Conservation (phyloP, 768 basidiomycete species). For the Boletus vinaceobasis region DNA sequence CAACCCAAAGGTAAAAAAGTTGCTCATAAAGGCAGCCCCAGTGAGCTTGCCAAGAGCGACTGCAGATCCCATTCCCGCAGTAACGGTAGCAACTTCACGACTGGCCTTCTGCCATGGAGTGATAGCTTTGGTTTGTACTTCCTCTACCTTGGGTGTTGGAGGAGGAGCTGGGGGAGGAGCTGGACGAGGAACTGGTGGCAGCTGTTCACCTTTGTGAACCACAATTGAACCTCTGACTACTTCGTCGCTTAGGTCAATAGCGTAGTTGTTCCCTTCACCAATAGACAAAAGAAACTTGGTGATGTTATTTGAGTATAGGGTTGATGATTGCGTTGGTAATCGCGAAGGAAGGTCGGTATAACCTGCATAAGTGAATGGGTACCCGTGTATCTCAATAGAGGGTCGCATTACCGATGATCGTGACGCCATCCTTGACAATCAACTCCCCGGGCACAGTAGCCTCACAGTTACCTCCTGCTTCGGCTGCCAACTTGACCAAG, state of each 20-base stretch:
- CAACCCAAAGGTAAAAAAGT: conserved; percentile 85
- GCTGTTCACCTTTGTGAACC: conserved; percentile 59
- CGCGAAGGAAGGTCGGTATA: conserved; percentile 87
- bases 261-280: conserved; percentile 58
- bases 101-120: conserved; percentile 85
- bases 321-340: conserved; percentile 84
- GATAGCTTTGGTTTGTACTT: conserved; percentile 49
- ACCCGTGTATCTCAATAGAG: background rate
- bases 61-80: conserved; percentile 70
- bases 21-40: conserved; percentile 80
- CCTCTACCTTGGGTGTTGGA: conserved; percentile 46
- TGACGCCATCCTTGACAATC: conserved; percentile 68
- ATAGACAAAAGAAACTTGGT: conserved; percentile 86
- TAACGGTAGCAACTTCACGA: conserved; percentile 69
- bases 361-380: conserved; percentile 38
- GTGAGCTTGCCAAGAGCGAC: conserved; percentile 78
- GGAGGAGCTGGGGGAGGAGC: conserved; percentile 61
- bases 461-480: conserved; percentile 88
- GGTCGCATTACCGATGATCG: conserved; percentile 59
- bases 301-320: conserved; percentile 88
- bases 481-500: conserved; percentile 52
- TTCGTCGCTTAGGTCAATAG: conserved; percentile 75
- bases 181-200: conserved; percentile 67
- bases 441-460: conserved; percentile 78
- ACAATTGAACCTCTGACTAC: conserved; percentile 81